Evolutionary conservation across 371 early-diverging fungal genomes (phyloP), one percentile per base, ranked within the genome.

Genomic region (Chytridiales sp.): DNA sequence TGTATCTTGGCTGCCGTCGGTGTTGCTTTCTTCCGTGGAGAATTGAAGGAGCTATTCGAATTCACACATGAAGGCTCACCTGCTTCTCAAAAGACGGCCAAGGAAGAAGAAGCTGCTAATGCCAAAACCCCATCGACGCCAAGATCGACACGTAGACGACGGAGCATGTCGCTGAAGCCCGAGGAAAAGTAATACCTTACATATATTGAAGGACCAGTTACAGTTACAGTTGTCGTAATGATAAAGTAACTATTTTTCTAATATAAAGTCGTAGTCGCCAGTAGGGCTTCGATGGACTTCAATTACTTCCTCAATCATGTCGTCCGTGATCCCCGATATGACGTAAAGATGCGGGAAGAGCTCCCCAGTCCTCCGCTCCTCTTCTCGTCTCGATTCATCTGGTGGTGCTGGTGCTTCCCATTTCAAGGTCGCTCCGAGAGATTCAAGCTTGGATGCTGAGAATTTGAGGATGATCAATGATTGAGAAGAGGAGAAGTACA

Each of bases 1-100:
- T 96, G 98, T 66, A 92, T 90, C 59, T 60, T 95, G 34, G 90
- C 97, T 19, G 85, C 84, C 3, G 62, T 95, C 51, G 49, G 88
- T n/a, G 87, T 87, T 13, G 95, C 92, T 13, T 59, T 77, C n/a
- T 65, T 71, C 24, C 89, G 93, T 49, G 93, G 94, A 52, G 93
- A 97, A 70, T 47, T 95, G 35, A 80, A 78, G 52, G 83, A 85
- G n/a, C 69, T 94, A 21, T 90, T 93, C 51, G 82, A 75, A 5
- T 97, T 88, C 67, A 78, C 83, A 2, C 82, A 90, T 15, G 87
- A 87, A 47, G 58, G 46, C 15, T 61, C 61, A 13, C 29, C 46
- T 30, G 82, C 83, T 38, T 73, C 73, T 4, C 77, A 84, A 35
- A 74, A 83, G 30, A 72, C 71, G 43, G 67, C 66, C 2, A 54